Percentiles rank a stretch among this genome's conserved stretches.
Conservation (phyloP, 208 protist species). For the Trypanosoma cruzi region DNA sequence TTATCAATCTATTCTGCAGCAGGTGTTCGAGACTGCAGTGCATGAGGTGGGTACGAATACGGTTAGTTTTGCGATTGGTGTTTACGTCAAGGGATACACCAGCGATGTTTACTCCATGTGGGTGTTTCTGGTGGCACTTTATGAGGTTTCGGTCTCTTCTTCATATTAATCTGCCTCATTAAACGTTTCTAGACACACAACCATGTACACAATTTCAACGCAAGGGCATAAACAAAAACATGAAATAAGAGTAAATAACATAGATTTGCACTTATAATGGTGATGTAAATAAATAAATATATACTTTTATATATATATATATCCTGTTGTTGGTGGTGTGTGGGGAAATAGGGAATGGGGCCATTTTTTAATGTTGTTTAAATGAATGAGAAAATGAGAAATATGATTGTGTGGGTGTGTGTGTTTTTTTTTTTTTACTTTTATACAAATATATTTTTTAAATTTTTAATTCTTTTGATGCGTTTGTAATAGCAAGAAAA, state of each 20-base stretch:
- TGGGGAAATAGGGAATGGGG: not conserved
- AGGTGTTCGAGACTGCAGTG: slow-evolving; percentile 74
- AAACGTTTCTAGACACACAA: not conserved
- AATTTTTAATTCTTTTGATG: slow-evolving; percentile 15
- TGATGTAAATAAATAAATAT: slow-evolving; percentile 20
- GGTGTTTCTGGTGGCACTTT: slow-evolving; percentile 77
- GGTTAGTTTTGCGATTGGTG: slow-evolving; percentile 67
- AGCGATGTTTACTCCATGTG: slow-evolving; percentile 82
- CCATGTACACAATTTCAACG: not conserved
- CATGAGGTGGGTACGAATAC: slow-evolving; percentile 78
- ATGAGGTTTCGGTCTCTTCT: slow-evolving; percentile 15
- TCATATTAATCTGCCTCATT: not conserved
- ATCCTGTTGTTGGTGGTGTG: not conserved
- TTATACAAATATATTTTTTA: no score
- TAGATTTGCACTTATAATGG: not conserved
- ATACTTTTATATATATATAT: not conserved
- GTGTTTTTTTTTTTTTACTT: slow-evolving; percentile 11
- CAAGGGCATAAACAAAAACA: not conserved
- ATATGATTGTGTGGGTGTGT: not conserved
- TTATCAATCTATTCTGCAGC: slow-evolving; percentile 54
- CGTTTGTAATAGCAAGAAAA: not conserved
- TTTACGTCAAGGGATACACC: slow-evolving; percentile 85
- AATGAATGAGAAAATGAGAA: not conserved
- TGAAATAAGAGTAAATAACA: not conserved
- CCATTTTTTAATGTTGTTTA: not conserved